phyloP scores from a whole-genome alignment of 345 rosid species.

The Ceriops zippeliana region DNA sequence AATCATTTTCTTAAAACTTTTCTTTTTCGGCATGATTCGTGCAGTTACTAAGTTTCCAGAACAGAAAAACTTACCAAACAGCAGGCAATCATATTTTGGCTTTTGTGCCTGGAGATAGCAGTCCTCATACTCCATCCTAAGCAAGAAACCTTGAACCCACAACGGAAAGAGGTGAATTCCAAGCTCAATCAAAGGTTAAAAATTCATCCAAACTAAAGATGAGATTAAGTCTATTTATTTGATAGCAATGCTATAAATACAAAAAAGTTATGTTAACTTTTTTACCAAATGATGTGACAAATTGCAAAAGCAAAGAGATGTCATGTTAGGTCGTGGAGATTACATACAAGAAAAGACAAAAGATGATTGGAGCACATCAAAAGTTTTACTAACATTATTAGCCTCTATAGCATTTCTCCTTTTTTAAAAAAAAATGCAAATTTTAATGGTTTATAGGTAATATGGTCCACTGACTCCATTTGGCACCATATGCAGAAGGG shows the following conservation, averaged over 20 bases:
- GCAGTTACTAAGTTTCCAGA: background rate
- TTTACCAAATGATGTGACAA: too few species aligned
- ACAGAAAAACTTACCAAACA: slow-evolving; percentile 25
- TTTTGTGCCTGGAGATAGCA: slow-evolving; percentile 20
- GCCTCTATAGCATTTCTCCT: too few species aligned
- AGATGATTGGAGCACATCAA: too few species aligned
- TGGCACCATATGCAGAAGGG: slow-evolving; percentile 24
- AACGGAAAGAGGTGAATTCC: slow-evolving; percentile 16
- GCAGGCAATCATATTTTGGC: slow-evolving; percentile 28
- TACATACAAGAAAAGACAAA: too few species aligned
- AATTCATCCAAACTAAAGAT: slow-evolving; percentile 17
- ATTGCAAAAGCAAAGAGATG: too few species aligned
- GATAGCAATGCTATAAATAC: background rate
- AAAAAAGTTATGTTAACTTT: too few species aligned
- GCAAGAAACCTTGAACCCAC: slow-evolving; percentile 29
- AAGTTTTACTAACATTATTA: too few species aligned
- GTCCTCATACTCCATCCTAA: slow-evolving; percentile 27
- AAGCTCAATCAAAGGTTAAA: slow-evolving; percentile 18
- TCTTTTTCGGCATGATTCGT: background rate
- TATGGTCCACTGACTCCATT: slow-evolving; percentile 15
- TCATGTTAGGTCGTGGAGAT: too few species aligned
- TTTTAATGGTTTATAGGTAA: slow-evolving; percentile 11
- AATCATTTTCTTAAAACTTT: background rate
- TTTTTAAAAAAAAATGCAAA: slow-evolving; percentile 9
- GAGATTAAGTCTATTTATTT: slow-evolving; percentile 22